These are phyloP conservation scores for Ziziphus jujuba DNA, from an alignment of 306 rosid species.

Conservation along the genomic window DNA sequence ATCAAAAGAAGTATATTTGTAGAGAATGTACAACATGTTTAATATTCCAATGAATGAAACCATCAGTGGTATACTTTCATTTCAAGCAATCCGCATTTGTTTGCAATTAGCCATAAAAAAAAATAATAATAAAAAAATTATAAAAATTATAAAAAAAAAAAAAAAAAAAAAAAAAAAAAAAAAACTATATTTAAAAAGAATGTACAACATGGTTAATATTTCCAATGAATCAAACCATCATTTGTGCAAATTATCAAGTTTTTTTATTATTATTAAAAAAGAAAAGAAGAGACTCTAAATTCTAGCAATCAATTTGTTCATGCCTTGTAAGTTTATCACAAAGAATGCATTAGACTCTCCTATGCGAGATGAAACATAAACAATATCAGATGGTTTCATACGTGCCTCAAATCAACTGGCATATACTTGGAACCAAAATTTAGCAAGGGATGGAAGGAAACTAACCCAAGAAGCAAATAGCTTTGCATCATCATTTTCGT, in stretches of 20 bases:
- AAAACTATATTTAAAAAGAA: neutral
- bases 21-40: neutral
- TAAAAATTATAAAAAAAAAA: no score
- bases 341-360: conserved; percentile 1
- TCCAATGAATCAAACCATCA: no score
- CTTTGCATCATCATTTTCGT: conserved; percentile 78
- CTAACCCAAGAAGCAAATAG: conserved; percentile 94
- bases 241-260: neutral
- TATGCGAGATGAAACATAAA: conserved; percentile 7
- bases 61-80: no score
- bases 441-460: conserved; percentile 27
- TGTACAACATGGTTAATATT: no score
- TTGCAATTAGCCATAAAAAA: no score
- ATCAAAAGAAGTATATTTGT: neutral
- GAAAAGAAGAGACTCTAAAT: neutral
- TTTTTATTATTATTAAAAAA: no score
- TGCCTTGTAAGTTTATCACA: no score
- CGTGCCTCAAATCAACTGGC: conserved; percentile 10
- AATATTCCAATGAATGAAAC: no score
- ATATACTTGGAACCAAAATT: conserved; percentile 8
- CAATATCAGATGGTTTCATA: neutral
- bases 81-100: no score
- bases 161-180: no score
- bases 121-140: no score
- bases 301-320: neutral